Percentiles rank a stretch among this genome's conserved stretches.
Conservation (phyloP, 2,329 filamentous ascomycete species). For the Neonectria coccinea region DNA sequence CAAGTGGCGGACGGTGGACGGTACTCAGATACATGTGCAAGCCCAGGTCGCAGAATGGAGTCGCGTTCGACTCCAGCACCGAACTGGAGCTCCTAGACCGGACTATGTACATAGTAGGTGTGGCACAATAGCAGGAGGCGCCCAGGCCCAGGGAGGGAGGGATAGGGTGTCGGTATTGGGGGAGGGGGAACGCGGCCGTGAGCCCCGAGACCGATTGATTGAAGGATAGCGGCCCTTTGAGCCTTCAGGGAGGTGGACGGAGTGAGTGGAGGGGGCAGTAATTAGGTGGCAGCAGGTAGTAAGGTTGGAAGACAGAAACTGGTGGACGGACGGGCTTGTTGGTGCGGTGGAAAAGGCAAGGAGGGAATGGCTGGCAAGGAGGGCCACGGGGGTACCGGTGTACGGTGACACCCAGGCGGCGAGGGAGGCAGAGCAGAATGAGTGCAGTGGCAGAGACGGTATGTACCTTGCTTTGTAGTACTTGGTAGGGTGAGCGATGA, state of each 20-base stretch:
- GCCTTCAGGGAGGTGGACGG: conserved; percentile 38
- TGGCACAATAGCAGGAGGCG: conserved; percentile 41
- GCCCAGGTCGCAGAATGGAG: conserved; percentile 19
- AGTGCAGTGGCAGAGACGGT: neutral
- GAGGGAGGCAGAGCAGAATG: conserved; percentile 2
- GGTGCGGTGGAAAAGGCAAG: conserved; percentile 4
- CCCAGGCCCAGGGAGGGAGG: conserved; percentile 33
- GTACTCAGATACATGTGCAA: conserved; percentile 23
- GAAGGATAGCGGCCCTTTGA: conserved; percentile 42
- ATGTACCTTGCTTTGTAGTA: neutral
- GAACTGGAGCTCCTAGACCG: conserved; percentile 28
- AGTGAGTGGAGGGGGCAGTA: conserved; percentile 28
- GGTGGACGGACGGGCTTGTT: conserved; percentile 8
- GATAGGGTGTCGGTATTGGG: conserved; percentile 44
- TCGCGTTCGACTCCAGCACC: conserved; percentile 22
- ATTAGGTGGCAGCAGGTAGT: conserved; percentile 17
- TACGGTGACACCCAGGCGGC: conserved; percentile 19
- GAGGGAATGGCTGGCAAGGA: conserved; percentile 12
- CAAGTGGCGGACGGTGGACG: conserved; percentile 24
- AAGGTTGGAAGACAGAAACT: neutral
- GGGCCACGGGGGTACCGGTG: conserved; percentile 12
- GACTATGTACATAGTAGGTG: conserved; percentile 28
- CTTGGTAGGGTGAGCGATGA: neutral
- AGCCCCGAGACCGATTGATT: conserved; percentile 44
- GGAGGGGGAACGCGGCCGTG: conserved; percentile 31